Evolutionary conservation across 805 yeast species (phyloP).

Genomic region (Candida manassasensis): DNA sequence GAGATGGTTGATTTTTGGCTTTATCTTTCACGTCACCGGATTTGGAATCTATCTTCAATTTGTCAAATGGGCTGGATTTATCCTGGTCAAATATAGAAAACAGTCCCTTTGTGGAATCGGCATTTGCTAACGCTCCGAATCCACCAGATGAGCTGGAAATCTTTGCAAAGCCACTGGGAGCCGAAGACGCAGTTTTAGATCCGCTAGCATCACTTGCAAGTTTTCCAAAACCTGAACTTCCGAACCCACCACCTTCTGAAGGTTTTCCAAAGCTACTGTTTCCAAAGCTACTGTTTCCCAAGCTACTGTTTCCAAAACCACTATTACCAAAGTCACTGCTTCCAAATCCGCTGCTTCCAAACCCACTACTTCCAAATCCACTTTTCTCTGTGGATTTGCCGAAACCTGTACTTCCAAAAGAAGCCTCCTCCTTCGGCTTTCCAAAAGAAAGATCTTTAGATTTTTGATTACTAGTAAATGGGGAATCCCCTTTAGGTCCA

Average conservation of each 20-base stretch:
- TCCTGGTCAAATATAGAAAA: slow-evolving; percentile 4
- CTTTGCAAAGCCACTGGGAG: slow-evolving; percentile 13
- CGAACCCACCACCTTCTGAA: slow-evolving; percentile 10
- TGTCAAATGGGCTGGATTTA: slow-evolving; percentile 5
- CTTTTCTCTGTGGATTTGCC: slow-evolving; percentile 11
- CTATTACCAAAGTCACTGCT: slow-evolving; percentile 5
- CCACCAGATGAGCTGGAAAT: slow-evolving; percentile 7
- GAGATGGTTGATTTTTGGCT: slow-evolving; percentile 5
- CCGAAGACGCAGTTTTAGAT: slow-evolving; percentile 2
- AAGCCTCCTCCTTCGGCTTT: too few relatives aligned
- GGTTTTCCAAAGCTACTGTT: slow-evolving; percentile 9
- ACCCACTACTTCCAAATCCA: slow-evolving; percentile 11
- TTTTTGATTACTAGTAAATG: too few relatives aligned
- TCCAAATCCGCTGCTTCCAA: slow-evolving; percentile 20
- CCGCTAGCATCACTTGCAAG: slow-evolving; percentile 1
- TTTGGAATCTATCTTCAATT: too few relatives aligned
- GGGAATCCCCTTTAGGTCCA: too few relatives aligned
- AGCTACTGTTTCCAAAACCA: slow-evolving; percentile 6
- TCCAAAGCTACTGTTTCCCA: slow-evolving; percentile 9
- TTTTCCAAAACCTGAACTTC: slow-evolving; percentile 9
- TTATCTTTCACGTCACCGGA: too few relatives aligned
- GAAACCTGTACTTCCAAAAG: slow-evolving; percentile 5
- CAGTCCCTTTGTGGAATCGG: slow-evolving; percentile 1
- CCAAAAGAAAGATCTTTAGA: too few relatives aligned
- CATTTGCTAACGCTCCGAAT: slow-evolving; percentile 7